Conservation (phyloP, 2,329 filamentous ascomycete species). For the Xylariomycetidae sp. region DNA sequence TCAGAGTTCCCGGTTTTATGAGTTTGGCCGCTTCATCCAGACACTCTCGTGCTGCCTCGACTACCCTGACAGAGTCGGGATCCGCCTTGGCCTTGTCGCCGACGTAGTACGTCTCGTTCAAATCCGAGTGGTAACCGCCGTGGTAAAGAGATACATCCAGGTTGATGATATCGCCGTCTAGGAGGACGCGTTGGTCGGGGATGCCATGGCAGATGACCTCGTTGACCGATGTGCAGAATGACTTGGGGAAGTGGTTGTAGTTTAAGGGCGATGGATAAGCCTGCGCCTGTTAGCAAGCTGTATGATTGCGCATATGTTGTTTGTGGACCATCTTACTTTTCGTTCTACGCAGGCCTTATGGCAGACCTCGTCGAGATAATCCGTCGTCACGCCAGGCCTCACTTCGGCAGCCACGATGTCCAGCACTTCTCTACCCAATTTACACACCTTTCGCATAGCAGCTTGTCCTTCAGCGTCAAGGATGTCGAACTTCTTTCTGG, state of each 20-base stretch:
- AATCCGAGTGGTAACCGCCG: constrained; percentile 88
- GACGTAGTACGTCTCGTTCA: constrained; percentile 99
- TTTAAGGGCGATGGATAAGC: constrained; percentile 93
- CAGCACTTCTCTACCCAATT: constrained; percentile 81
- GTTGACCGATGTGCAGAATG: constrained; percentile 92
- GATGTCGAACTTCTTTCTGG: constrained; percentile 76
- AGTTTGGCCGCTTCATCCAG: constrained; percentile 85
- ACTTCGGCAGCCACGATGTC: constrained; percentile 83
- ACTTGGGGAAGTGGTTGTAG: constrained; percentile 96
- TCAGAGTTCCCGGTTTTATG: constrained; percentile 88
- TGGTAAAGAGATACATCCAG: constrained; percentile 95
- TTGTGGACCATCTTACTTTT: constrained; percentile 58
- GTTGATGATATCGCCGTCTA: constrained; percentile 95
- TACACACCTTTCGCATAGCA: constrained; percentile 89
- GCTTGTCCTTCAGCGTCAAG: constrained; percentile 77
- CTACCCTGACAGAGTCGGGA: constrained; percentile 81
- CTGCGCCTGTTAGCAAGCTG: constrained; percentile 40
- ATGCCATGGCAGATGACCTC: constrained; percentile 99
- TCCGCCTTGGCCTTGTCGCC: constrained; percentile 82
- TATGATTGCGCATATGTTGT: not conserved
- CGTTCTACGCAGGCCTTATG: constrained; percentile 93
- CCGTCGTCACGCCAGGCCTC: constrained; percentile 90
- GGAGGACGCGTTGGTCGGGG: constrained; percentile 78
- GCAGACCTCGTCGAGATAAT: constrained; percentile 90
- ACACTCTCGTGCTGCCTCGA: constrained; percentile 85